Evolutionary conservation across 805 yeast species (phyloP).

Genomic region (Maudiozyma barnettii): DNA sequence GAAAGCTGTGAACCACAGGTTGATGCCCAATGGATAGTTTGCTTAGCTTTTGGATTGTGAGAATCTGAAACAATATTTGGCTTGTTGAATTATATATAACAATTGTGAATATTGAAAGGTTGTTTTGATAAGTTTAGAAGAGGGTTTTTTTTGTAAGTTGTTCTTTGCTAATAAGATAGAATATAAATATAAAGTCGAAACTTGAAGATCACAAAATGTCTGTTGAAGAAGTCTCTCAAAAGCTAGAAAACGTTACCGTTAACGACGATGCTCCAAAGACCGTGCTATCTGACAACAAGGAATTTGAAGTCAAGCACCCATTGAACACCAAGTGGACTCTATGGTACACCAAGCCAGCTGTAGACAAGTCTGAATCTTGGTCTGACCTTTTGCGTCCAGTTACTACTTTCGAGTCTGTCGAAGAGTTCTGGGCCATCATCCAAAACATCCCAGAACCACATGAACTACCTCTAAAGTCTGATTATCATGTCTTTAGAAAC

Average conservation of each 20-base stretch:
- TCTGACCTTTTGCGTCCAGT: slow-evolving; percentile 86
- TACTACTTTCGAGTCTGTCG: slow-evolving; percentile 86
- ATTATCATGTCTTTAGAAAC: slow-evolving; percentile 89
- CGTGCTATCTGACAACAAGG: slow-evolving; percentile 21
- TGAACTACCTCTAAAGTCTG: slow-evolving; percentile 85
- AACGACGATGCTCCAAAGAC: slow-evolving; percentile 20
- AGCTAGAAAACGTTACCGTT: slow-evolving; percentile 22
- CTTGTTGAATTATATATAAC: too few species aligned
- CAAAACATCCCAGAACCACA: slow-evolving; percentile 87
- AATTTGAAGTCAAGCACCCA: slow-evolving; percentile 54
- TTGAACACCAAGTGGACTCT: slow-evolving; percentile 86
- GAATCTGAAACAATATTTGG: too few species aligned
- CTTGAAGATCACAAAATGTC: slow-evolving; percentile 17
- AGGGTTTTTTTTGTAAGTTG: too few species aligned
- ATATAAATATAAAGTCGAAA: not conserved
- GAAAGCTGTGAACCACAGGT: too few species aligned
- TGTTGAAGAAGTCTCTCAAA: slow-evolving; percentile 29
- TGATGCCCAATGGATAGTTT: too few species aligned
- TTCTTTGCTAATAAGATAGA: not conserved
- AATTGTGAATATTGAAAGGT: too few species aligned
- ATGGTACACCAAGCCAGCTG: slow-evolving; percentile 95
- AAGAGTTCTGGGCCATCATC: slow-evolving; percentile 97
- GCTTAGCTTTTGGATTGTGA: too few species aligned
- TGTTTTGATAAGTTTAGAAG: too few species aligned
- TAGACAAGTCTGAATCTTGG: slow-evolving; percentile 76